These are phyloP conservation scores for Wickerhamiella bombiphila DNA, from an alignment of 805 yeast species.

Conservation along the genomic window DNA sequence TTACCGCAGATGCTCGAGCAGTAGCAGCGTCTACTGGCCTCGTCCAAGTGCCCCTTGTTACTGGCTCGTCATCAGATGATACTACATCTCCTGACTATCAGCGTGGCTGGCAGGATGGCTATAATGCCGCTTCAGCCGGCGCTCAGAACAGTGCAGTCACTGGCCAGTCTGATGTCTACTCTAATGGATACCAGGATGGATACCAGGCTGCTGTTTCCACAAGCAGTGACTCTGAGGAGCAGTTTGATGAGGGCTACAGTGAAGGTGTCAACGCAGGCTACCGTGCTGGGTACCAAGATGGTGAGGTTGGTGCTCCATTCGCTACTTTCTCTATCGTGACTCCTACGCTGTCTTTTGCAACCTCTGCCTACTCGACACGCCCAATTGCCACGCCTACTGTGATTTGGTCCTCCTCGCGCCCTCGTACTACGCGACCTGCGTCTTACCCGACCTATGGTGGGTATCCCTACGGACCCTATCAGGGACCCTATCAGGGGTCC, in stretches of 20 bases:
- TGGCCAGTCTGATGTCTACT: constrained; percentile 6
- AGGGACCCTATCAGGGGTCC: too few relatives aligned
- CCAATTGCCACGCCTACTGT: too few relatives aligned
- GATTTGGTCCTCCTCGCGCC: too few relatives aligned
- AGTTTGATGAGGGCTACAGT: constrained; percentile 5
- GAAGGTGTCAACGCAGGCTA: constrained; percentile 9
- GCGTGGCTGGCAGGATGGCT: not conserved
- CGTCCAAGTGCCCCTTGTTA: not conserved
- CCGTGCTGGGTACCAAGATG: constrained; percentile 14
- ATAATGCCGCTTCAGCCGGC: not conserved
- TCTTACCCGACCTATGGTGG: too few relatives aligned
- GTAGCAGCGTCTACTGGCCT: not conserved
- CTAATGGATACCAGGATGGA: constrained; percentile 11
- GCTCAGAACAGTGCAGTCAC: constrained; percentile 1
- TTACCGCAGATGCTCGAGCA: not conserved
- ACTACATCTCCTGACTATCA: not conserved
- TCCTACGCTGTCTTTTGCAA: not conserved
- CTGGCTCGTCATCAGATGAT: not conserved
- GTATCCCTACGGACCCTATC: too few relatives aligned
- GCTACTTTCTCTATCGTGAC: not conserved
- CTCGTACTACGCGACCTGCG: too few relatives aligned
- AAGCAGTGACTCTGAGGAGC: constrained; percentile 1
- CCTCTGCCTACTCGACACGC: too few relatives aligned
- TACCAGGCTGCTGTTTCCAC: constrained; percentile 7
- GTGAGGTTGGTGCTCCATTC: constrained; percentile 3